These are phyloP conservation scores for Jamesozyma rosinii DNA, from an alignment of 805 yeast species.

Conservation along the genomic window DNA sequence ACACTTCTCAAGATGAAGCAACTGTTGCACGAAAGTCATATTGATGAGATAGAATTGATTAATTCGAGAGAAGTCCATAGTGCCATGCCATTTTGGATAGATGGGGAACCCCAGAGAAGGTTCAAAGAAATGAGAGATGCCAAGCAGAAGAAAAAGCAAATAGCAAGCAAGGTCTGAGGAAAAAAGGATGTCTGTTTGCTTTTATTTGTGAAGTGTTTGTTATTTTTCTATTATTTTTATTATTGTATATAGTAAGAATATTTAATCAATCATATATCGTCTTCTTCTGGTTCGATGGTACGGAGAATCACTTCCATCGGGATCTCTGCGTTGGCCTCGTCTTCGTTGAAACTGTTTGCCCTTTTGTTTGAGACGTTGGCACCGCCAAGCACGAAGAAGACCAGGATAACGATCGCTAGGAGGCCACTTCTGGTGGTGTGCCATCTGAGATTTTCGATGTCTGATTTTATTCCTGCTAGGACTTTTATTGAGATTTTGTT, in stretches of 20 bases:
- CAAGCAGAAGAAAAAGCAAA: slow-evolving; percentile 37
- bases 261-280: background rate
- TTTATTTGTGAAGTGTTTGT: background rate
- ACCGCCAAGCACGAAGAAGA: slow-evolving; percentile 52
- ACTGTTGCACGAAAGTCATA: slow-evolving; percentile 28
- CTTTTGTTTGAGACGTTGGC: slow-evolving; percentile 33
- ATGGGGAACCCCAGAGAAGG: slow-evolving; percentile 64
- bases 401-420: slow-evolving; percentile 59
- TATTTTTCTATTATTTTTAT: background rate
- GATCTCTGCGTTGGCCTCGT: background rate
- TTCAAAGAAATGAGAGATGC: slow-evolving; percentile 43
- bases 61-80: slow-evolving; percentile 57
- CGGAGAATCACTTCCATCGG: background rate
- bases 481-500: slow-evolving; percentile 78
- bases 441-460: slow-evolving; percentile 87
- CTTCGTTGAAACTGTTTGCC: background rate
- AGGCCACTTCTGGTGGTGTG: slow-evolving; percentile 84
- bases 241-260: background rate
- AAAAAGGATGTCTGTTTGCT: background rate
- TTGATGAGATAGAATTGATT: slow-evolving; percentile 36
- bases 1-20: slow-evolving; percentile 39
- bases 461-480: slow-evolving; percentile 72
- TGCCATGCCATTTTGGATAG: slow-evolving; percentile 63
- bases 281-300: background rate
- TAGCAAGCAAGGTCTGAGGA: background rate